phyloP scores from a whole-genome alignment of 2,329 filamentous ascomycete genomes.

The Fusarium nanum region DNA sequence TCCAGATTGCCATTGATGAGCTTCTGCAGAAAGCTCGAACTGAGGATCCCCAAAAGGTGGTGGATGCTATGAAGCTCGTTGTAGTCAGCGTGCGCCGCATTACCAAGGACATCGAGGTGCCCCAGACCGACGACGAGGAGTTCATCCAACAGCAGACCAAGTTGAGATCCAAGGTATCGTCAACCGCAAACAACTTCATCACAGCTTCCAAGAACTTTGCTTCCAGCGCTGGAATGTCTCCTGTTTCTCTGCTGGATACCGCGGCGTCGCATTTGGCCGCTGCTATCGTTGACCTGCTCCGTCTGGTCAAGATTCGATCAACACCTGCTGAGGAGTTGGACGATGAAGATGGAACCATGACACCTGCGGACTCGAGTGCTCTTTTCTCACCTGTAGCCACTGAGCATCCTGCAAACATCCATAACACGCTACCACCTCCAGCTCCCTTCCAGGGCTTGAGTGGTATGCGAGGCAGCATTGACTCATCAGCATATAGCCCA shows the following conservation, averaged over 20 bases:
- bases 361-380: constrained; percentile 73
- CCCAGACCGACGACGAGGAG: constrained; percentile 64
- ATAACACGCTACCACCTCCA: constrained; percentile 61
- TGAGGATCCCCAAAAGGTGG: constrained; percentile 78
- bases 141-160: constrained; percentile 70
- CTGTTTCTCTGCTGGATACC: constrained; percentile 92
- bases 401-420: constrained; percentile 48
- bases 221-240: constrained; percentile 83
- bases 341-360: constrained; percentile 74
- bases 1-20: constrained; percentile 94
- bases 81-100: constrained; percentile 86
- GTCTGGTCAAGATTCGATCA: constrained; percentile 82
- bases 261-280: constrained; percentile 91
- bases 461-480: constrained; percentile 68
- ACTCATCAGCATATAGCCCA: constrained; percentile 81
- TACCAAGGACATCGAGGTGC: constrained; percentile 79
- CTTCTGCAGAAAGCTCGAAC: constrained; percentile 81
- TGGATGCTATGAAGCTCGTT: constrained; percentile 88
- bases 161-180: constrained; percentile 85
- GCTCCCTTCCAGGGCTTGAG: constrained; percentile 69
- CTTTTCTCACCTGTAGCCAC: constrained; percentile 73
- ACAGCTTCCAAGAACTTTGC: constrained; percentile 95
- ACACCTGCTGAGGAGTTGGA: constrained; percentile 82
- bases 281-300: constrained; percentile 86
- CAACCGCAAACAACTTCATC: constrained; percentile 94